Conservation (phyloP, 352 stramenopile genomes). For the Phytophthora fragariaefolia region DNA sequence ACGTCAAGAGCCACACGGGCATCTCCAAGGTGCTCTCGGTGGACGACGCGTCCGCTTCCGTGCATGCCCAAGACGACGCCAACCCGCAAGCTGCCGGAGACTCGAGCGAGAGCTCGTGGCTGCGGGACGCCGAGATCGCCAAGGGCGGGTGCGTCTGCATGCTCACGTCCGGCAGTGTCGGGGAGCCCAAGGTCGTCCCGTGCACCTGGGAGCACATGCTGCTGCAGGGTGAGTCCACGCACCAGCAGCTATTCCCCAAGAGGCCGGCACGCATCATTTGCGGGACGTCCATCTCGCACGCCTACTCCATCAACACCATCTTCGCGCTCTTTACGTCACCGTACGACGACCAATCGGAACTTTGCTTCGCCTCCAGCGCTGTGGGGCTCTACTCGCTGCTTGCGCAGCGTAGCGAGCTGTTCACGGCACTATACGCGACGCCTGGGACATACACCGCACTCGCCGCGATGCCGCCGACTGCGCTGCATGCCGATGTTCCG, state of each 20-base stretch:
- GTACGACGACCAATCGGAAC: conserved; percentile 64
- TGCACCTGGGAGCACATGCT: conserved; percentile 82
- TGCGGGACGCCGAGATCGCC: conserved; percentile 36
- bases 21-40: conserved; percentile 67
- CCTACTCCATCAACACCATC: conserved; percentile 87
- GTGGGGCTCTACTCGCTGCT: conserved; percentile 61
- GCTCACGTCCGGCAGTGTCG: conserved; percentile 86
- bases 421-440: conserved; percentile 78
- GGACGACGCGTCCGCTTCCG: conserved; percentile 35
- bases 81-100: conserved; percentile 23
- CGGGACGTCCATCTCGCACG: conserved; percentile 83
- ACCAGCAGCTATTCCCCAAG: conserved; percentile 75
- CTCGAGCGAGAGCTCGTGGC: conserved; percentile 33
- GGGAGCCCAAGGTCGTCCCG: conserved; percentile 75
- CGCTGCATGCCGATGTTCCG: conserved; percentile 68
- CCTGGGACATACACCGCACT: conserved; percentile 82
- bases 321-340: conserved; percentile 81
- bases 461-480: conserved; percentile 50
- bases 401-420: conserved; percentile 40
- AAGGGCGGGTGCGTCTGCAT: conserved; percentile 67
- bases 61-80: conserved; percentile 29
- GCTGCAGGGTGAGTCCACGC: conserved; percentile 79
- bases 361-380: conserved; percentile 70
- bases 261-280: conserved; percentile 72
- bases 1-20: conserved; percentile 63